phyloP scores from a whole-genome alignment of 805 yeast species.

The Candida vartiovaarae region DNA sequence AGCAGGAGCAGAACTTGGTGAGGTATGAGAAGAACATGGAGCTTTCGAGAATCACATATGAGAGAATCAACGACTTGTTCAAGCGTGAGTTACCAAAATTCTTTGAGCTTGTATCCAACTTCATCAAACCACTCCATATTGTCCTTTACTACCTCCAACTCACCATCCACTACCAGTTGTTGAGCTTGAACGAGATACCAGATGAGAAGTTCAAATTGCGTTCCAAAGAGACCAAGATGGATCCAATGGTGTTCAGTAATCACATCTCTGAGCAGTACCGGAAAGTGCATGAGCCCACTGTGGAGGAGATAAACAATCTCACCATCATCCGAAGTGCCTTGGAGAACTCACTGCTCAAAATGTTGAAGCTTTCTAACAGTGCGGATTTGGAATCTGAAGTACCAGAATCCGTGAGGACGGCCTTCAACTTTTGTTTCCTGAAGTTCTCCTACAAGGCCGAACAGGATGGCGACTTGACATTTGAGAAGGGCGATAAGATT shows the following conservation, averaged over 20 bases:
- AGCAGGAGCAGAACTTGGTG: slow-evolving; percentile 30
- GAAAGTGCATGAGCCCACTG: slow-evolving; percentile 1
- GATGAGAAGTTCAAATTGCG: slow-evolving; percentile 9
- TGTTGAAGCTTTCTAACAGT: background rate
- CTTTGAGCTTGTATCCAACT: slow-evolving; percentile 26
- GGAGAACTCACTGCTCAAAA: background rate
- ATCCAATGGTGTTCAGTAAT: slow-evolving; percentile 1
- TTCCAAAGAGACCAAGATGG: slow-evolving; percentile 4
- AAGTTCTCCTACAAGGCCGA: slow-evolving; percentile 32
- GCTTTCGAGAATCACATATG: slow-evolving; percentile 30
- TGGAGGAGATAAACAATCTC: slow-evolving; percentile 1
- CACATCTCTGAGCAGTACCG: slow-evolving; percentile 4
- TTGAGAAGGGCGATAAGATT: slow-evolving; percentile 37
- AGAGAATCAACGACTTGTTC: slow-evolving; percentile 30
- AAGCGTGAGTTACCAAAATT: slow-evolving; percentile 42
- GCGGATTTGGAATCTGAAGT: background rate
- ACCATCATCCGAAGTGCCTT: slow-evolving; percentile 6
- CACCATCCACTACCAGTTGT: slow-evolving; percentile 29
- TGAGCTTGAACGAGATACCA: slow-evolving; percentile 8
- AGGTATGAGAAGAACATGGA: slow-evolving; percentile 26
- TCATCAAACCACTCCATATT: slow-evolving; percentile 23
- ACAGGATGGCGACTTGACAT: slow-evolving; percentile 35
- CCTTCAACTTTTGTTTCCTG: slow-evolving; percentile 29
- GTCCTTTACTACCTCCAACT: slow-evolving; percentile 35
- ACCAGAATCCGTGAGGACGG: slow-evolving; percentile 4